A percentile compares a stretch with the other conserved stretches of the same genome.
Conservation (phyloP, 345 rosid genomes). For the Eucalyptus guilfoylei region DNA sequence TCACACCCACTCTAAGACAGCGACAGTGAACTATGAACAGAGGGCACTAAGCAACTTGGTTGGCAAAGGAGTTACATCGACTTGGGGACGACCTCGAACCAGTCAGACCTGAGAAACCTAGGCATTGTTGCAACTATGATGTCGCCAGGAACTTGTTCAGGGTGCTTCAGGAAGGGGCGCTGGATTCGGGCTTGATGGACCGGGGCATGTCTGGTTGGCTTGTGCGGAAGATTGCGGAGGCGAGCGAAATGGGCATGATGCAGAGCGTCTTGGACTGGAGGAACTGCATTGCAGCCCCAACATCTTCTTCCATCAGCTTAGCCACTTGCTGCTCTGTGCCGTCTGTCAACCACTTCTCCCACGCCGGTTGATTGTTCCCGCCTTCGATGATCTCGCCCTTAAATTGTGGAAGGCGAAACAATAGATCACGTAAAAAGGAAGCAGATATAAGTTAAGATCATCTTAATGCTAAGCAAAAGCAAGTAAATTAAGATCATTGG, state of each 20-base stretch:
- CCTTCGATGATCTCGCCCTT: slow-evolving; percentile 45
- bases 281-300: slow-evolving; percentile 76
- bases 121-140: neutral
- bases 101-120: neutral
- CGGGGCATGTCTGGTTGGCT: slow-evolving; percentile 24
- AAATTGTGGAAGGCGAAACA: neutral
- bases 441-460: neutral
- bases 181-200: slow-evolving; percentile 39
- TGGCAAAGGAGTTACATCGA: neutral
- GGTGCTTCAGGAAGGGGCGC: slow-evolving; percentile 15
- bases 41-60: neutral
- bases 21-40: neutral
- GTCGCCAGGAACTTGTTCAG: neutral
- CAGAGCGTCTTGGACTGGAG: slow-evolving; percentile 76
- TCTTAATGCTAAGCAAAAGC: neutral
- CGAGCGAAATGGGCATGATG: slow-evolving; percentile 66
- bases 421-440: neutral
- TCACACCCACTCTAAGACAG: neutral
- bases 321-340: slow-evolving; percentile 67
- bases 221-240: slow-evolving; percentile 46
- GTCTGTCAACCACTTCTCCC: slow-evolving; percentile 72
- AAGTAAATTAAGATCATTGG: neutral
- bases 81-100: neutral
- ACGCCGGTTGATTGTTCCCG: slow-evolving; percentile 25
- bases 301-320: slow-evolving; percentile 72